Percentiles rank a stretch among this genome's conserved stretches.
Conservation (phyloP, 345 rosid species). For the Bruguiera gymnorhiza region DNA sequence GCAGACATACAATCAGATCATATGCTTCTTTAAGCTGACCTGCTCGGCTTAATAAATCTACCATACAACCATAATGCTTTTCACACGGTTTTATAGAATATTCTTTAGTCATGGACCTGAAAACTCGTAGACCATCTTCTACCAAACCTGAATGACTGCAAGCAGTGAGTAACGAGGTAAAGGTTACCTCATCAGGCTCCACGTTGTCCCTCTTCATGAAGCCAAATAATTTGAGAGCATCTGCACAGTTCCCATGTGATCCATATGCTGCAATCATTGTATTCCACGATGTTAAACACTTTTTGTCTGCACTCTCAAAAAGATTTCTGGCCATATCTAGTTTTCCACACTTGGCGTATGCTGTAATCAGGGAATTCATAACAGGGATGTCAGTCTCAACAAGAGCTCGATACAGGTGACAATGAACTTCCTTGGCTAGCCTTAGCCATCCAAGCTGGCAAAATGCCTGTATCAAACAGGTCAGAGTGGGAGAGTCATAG, state of each 20-base stretch:
- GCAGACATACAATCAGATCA: conserved; percentile 15
- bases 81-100: conserved; percentile 15
- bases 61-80: conserved; percentile 31
- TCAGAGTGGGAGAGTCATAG: conserved; percentile 27
- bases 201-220: conserved; percentile 23
- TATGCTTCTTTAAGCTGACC: conserved; percentile 36
- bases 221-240: conserved; percentile 28
- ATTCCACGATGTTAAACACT: conserved; percentile 33
- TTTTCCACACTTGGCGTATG: conserved; percentile 35
- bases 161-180: conserved; percentile 35
- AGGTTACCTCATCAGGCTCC: conserved; percentile 32
- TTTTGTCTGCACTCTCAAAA: conserved; percentile 19
- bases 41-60: conserved; percentile 39
- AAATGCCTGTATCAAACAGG: conserved; percentile 28
- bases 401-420: conserved; percentile 26
- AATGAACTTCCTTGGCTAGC: conserved; percentile 33
- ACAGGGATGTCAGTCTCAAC: conserved; percentile 19
- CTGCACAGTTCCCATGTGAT: conserved; percentile 29
- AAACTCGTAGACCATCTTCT: conserved; percentile 28
- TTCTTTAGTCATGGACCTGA: conserved; percentile 30
- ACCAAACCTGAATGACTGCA: conserved; percentile 41
- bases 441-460: conserved; percentile 25
- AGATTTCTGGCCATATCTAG: conserved; percentile 28
- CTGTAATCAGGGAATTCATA: conserved; percentile 31
- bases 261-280: conserved; percentile 36